Evolutionary conservation across 257 asterid genomes (phyloP), one percentile per base, ranked within the genome.

Genomic region (Lycium ferocissimum): DNA sequence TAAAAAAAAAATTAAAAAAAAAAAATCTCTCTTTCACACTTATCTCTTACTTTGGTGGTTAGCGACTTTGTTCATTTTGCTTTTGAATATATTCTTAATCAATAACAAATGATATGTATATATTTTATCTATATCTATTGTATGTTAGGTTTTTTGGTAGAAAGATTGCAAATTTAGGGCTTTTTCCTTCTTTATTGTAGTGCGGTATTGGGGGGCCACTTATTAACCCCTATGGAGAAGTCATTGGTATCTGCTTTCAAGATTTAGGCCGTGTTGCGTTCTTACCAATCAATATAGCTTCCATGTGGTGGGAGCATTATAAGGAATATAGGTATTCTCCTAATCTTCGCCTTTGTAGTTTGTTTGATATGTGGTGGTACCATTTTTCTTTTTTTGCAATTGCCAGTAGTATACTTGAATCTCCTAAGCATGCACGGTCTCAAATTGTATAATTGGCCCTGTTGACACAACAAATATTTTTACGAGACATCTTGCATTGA

Each of bases 151-250:
- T 38, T 51, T 79, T 51, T 17, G 7, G 33, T 70, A 38, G 78
- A 38, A 38, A 15, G 3, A 70, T 17, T 7, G 54, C 79, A 7
- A 70, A 70, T 17, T 17, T 38, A 70, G 79, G 79, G 79, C 51
- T 17, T 70, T 70, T 40, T 40, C 75, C 17, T 35, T 66, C 47
- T 82, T 82, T 49, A 14, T 26, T 38, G 18, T 65, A 82, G 85
- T 66, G 79, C 45, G 85, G 85, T n/a, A 51, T 40, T 83, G 85
- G 85, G 40, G 79, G 85, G 9, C 85, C 85, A 45, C 57, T 83
- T 22, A 43, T 81, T 56, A 81, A 81, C 38, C 72, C 5, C 47
- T 47, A 45, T 83, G 85, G 85, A 66, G 79, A 83, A 66, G 51
- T 83, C 45, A 66, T 83, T 35, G 85, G 80, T 37, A 83, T 83